Percentiles rank a stretch among this genome's conserved stretches.
These are phyloP conservation scores for Dryadomyces sulphureus DNA, from an alignment of 2,329 filamentous ascomycete species.

Conservation along the genomic window DNA sequence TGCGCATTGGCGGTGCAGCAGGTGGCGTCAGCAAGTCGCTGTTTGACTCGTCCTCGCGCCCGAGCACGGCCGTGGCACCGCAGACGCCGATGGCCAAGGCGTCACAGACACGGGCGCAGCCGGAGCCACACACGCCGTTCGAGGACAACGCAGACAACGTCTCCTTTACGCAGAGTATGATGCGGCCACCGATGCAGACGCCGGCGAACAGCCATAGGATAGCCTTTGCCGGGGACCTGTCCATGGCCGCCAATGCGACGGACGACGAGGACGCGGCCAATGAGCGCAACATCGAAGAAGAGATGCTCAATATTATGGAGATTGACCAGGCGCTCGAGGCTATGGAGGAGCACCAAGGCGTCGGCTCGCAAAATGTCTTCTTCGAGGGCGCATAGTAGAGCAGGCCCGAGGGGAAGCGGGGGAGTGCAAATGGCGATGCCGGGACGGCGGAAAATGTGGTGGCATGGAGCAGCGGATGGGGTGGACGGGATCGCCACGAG, in stretches of 20 bases:
- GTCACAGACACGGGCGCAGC: constrained; percentile 4
- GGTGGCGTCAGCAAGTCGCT: constrained; percentile 3
- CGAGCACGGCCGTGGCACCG: background rate
- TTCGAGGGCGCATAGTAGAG: constrained; percentile 13
- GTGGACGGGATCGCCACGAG: too few relatives aligned
- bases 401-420: background rate
- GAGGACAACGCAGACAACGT: constrained; percentile 12
- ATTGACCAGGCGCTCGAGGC: constrained; percentile 45
- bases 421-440: too few relatives aligned
- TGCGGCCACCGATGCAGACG: constrained; percentile 10
- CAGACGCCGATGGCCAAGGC: background rate
- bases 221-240: constrained; percentile 35
- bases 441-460: too few relatives aligned
- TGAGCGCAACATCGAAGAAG: constrained; percentile 38
- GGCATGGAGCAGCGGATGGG: too few relatives aligned
- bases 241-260: constrained; percentile 35
- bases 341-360: constrained; percentile 34
- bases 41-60: constrained; percentile 4
- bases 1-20: background rate
- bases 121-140: too few relatives aligned
- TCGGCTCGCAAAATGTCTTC: constrained; percentile 18
- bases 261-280: constrained; percentile 31
- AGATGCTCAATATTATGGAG: constrained; percentile 51
- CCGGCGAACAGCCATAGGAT: constrained; percentile 17
- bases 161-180: constrained; percentile 14